Conservation (phyloP, 192 early-diverging fungal species). For the Geranomyces variabilis region DNA sequence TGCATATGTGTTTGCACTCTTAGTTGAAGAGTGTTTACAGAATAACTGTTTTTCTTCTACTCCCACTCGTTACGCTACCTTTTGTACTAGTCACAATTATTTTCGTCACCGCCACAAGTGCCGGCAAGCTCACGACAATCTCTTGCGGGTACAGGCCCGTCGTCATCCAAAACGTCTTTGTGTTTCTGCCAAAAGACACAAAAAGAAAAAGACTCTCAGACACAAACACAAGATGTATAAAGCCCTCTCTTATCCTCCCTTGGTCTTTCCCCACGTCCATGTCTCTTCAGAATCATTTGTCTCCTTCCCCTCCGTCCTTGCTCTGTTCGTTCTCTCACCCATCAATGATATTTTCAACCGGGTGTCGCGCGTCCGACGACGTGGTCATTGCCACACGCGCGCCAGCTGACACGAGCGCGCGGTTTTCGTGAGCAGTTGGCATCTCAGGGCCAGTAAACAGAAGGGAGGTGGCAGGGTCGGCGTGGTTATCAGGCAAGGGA, state of each 20-base stretch:
- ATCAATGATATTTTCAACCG: slow-evolving; percentile 35
- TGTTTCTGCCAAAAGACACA: slow-evolving; percentile 17
- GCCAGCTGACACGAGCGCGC: slow-evolving; percentile 24
- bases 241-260: too few relatives aligned
- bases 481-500: too few relatives aligned
- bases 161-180: slow-evolving; percentile 43
- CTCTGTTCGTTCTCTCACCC: slow-evolving; percentile 16
- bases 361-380: slow-evolving; percentile 20
- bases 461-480: too few relatives aligned
- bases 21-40: too few relatives aligned
- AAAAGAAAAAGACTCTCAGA: too few relatives aligned
- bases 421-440: slow-evolving; percentile 25
- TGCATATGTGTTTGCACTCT: not conserved
- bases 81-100: slow-evolving; percentile 31
- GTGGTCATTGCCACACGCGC: slow-evolving; percentile 27
- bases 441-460: too few relatives aligned
- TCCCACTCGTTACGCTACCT: not conserved
- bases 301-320: not conserved
- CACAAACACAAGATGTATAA: too few relatives aligned
- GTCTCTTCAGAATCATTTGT: too few relatives aligned
- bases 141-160: slow-evolving; percentile 49
- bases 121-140: slow-evolving; percentile 32
- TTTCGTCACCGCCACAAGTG: slow-evolving; percentile 17
- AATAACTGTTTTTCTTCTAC: not conserved
- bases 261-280: too few relatives aligned